Percentiles rank a stretch among this genome's conserved stretches.
Evolutionary conservation across 805 yeast genomes (phyloP).

Genomic region (Wickerhamiella sergipiensis): DNA sequence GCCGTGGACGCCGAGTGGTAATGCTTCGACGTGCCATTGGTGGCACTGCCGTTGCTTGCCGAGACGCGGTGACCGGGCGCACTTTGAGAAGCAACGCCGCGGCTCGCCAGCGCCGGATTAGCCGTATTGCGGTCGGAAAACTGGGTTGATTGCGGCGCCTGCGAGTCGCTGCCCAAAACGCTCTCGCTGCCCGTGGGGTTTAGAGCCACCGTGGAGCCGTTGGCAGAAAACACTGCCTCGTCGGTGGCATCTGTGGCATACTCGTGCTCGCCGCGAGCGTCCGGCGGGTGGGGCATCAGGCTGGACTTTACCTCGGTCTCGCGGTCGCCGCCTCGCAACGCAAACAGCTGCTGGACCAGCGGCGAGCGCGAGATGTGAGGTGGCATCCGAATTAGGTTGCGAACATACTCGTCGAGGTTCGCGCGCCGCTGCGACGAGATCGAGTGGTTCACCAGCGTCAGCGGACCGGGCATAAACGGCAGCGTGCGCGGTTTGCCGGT

Average conservation of each 20-base stretch:
- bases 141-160: background rate
- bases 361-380: constrained; percentile 55
- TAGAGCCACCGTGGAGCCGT: background rate
- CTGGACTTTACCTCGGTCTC: constrained; percentile 27
- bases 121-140: background rate
- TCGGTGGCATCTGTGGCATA: background rate
- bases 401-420: constrained; percentile 43
- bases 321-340: constrained; percentile 48
- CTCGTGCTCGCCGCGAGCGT: constrained; percentile 3
- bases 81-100: too few species aligned
- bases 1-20: background rate
- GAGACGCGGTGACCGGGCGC: background rate
- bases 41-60: background rate
- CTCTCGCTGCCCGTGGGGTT: background rate
- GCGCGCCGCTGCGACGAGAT: constrained; percentile 42
- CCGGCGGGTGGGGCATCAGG: constrained; percentile 25
- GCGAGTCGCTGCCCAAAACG: background rate
- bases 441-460: constrained; percentile 76
- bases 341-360: constrained; percentile 60
- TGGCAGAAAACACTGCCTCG: background rate
- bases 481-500: constrained; percentile 64
- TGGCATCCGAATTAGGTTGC: constrained; percentile 57
- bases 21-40: background rate
- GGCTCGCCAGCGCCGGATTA: background rate
- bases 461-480: constrained; percentile 94